Conservation (phyloP, 2,329 filamentous ascomycete species). For the Pseudogymnoascus sp. region DNA sequence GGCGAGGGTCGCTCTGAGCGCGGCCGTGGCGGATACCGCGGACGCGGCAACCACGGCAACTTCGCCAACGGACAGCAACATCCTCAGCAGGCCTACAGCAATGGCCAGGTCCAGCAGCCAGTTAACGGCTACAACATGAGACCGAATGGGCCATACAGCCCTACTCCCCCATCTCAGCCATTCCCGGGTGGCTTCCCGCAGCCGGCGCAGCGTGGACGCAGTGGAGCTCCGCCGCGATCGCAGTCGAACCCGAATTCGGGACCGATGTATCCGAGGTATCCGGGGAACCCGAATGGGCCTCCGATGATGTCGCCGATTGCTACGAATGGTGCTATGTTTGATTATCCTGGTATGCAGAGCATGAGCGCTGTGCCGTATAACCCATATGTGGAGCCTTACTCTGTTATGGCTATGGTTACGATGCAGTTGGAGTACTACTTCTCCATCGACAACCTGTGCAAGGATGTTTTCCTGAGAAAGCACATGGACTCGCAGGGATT, state of each 20-base stretch:
- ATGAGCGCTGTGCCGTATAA: conserved; percentile 53
- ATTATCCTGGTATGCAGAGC: conserved; percentile 45
- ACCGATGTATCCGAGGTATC: conserved; percentile 38
- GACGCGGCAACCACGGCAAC: conserved; percentile 33
- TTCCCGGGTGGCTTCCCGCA: conserved; percentile 28
- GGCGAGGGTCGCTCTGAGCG: conserved; percentile 34
- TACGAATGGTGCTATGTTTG: conserved; percentile 46
- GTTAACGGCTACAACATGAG: conserved; percentile 24
- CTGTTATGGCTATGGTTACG: conserved; percentile 36
- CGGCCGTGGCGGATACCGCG: conserved; percentile 39
- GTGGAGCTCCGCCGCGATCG: conserved; percentile 43
- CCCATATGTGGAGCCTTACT: conserved; percentile 50
- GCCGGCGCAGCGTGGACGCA: conserved; percentile 37
- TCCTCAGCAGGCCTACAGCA: conserved; percentile 31
- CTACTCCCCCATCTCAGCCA: conserved; percentile 32
- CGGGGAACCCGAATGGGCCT: conserved; percentile 29
- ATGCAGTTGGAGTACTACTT: conserved; percentile 84
- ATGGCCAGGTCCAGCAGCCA: conserved; percentile 30
- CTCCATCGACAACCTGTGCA: conserved; percentile 89
- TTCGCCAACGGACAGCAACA: conserved; percentile 28
- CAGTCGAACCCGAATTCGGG: conserved; percentile 53
- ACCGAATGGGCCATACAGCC: conserved; percentile 28
- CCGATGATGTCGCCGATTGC: conserved; percentile 37
- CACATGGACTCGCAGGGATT: conserved; percentile 96
- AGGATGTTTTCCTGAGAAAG: conserved; percentile 79